Evolutionary conservation across 495 filamentous ascomycete species (phyloP).

Genomic region (Terfezia boudieri): DNA sequence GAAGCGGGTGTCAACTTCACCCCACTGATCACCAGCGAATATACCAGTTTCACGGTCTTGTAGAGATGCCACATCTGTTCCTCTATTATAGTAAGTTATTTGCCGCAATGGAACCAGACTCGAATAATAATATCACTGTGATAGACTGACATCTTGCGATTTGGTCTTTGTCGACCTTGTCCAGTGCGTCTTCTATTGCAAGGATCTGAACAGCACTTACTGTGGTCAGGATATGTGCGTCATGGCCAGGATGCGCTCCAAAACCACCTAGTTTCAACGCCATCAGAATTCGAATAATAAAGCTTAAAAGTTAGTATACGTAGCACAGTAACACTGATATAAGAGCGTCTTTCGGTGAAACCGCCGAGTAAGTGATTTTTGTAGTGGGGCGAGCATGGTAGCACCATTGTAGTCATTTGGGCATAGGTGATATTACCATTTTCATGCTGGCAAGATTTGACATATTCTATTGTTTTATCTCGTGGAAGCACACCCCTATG

Average conservation of each 20-base stretch:
- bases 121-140: slow-evolving; percentile 6
- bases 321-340: no score
- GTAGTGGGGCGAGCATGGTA: no score
- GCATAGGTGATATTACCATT: slow-evolving; percentile 26
- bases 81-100: background rate
- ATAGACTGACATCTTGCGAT: slow-evolving; percentile 7
- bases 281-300: no score
- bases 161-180: slow-evolving; percentile 40
- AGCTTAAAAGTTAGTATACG: no score
- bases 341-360: no score
- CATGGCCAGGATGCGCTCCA: slow-evolving; percentile 79
- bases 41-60: slow-evolving; percentile 63
- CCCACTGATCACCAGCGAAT: slow-evolving; percentile 89
- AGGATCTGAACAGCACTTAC: slow-evolving; percentile 84
- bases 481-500: slow-evolving; percentile 61
- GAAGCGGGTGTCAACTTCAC: slow-evolving; percentile 85
- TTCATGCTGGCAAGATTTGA: slow-evolving; percentile 71
- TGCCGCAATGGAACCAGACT: slow-evolving; percentile 11
- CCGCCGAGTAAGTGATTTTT: no score
- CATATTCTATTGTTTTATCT: slow-evolving; percentile 65
- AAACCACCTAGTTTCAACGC: slow-evolving; percentile 33
- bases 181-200: slow-evolving; percentile 59
- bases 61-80: slow-evolving; percentile 50
- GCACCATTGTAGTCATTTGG: no score
- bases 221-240: slow-evolving; percentile 87